Percentiles rank a stretch among this genome's conserved stretches.
Evolutionary conservation across 768 basidiomycete species (phyloP).

Genomic region (Pleurotus tuoliensis): DNA sequence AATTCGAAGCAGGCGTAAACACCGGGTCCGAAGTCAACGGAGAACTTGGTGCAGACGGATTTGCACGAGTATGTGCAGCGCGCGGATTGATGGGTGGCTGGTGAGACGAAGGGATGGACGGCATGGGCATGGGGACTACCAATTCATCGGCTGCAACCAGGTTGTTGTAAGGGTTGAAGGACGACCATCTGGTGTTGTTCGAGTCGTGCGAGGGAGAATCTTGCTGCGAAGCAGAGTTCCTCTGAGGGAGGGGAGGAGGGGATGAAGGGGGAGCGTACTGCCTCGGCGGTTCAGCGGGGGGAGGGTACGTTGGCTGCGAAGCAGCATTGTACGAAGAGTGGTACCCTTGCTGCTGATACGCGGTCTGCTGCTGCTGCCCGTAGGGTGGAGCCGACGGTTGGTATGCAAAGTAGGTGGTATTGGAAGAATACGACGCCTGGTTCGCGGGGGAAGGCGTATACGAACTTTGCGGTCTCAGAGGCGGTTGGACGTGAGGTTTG

Average conservation of each 20-base stretch:
- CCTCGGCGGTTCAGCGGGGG: neutral
- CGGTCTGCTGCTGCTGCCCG: no score
- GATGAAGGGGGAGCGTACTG: neutral
- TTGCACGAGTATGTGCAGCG: neutral
- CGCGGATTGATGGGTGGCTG: neutral
- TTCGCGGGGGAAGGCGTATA: no score
- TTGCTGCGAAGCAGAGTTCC: neutral
- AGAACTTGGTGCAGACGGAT: neutral
- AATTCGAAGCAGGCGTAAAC: neutral
- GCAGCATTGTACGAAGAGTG: no score
- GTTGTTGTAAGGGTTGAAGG: constrained; percentile 5
- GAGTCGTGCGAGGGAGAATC: neutral
- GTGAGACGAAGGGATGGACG: neutral
- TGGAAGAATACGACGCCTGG: no score
- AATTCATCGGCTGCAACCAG: neutral
- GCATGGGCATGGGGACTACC: neutral
- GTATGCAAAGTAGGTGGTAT: no score
- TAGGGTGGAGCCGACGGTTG: no score
- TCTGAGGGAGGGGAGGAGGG: neutral
- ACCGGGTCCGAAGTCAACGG: neutral
- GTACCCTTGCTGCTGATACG: no score
- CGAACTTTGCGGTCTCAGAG: no score
- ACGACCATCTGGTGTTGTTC: neutral
- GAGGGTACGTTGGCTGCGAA: neutral
- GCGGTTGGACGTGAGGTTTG: no score